Base-by-base conservation (phyloP, 106 monocot species). In the Vanilla planifolia region DNA sequence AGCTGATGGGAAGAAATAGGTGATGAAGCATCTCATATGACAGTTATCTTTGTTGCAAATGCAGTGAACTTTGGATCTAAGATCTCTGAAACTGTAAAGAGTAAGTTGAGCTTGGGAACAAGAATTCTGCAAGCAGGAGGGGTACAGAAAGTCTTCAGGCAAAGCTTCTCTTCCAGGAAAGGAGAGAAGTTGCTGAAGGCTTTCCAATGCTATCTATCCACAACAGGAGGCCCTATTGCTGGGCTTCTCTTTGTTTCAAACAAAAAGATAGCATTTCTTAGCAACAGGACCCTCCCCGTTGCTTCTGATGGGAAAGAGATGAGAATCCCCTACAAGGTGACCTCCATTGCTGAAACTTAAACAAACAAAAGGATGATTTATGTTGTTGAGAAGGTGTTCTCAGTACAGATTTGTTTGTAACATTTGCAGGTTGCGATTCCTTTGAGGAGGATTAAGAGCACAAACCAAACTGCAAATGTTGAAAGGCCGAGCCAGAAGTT, bases 401-500 rank as follows among this genome's bases (percentile, higher is more conserved):
- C n/a, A n/a, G n/a, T n/a, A n/a, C n/a, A n/a, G n/a, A n/a, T n/a
- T n/a, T n/a, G n/a, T n/a, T 50, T 24, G 6, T 10, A 21, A 25
- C 9, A 0, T 25, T 2, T 50, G 3, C 25, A 50, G 50, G 26
- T 50, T 22, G 34, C 67, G 30, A 77, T 88, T 16, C 88, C 88
- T 8, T n/a, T 71, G 22, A 72, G 46, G 35, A 83, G 68, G 59
- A 79, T 83, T 29, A 76, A 82, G 60, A 68, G 63, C 21, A 68
- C 64, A 6, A 73, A 41, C 36, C 73, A 73, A 23, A 73, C 69
- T 17, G 79, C 76, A 73, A 73, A 80, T 43, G 20, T 62, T 29
- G 60, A 59, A 30, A 77, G 77, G n/a, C 79, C 79, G 4, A 69
- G 56, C 19, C 75, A 83, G 59, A 88, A 80, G 46, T 83, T 83